Conservation (phyloP, 2,329 filamentous ascomycete genomes). For the Coniochaeta sp. region DNA sequence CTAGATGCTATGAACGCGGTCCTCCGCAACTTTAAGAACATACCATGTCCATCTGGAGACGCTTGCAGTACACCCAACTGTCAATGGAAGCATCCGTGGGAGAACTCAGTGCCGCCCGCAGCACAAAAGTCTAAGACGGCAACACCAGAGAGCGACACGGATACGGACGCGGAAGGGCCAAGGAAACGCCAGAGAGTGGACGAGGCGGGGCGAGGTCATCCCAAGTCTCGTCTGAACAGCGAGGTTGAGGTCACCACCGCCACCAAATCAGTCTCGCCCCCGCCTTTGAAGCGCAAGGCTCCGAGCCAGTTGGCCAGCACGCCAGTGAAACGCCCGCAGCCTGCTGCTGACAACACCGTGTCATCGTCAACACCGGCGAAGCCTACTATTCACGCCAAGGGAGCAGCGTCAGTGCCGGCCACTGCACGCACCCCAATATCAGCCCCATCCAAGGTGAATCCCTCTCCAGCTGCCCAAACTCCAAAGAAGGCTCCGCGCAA, state of each 20-base stretch:
- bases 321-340: not conserved
- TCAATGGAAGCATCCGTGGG: constrained; percentile 15
- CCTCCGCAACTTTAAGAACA: constrained; percentile 17
- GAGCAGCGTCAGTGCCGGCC: not conserved
- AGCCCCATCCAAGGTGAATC: constrained; percentile 3
- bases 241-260: constrained; percentile 5
- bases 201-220: not conserved
- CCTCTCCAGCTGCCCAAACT: constrained; percentile 2
- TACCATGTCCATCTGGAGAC: constrained; percentile 19
- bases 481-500: constrained; percentile 18
- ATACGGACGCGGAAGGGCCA: not conserved
- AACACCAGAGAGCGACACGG: not conserved
- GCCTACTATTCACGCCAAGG: not conserved
- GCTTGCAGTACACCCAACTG: constrained; percentile 13
- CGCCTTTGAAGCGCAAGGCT: constrained; percentile 15
- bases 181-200: not conserved
- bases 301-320: not conserved
- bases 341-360: not conserved
- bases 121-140: not conserved
- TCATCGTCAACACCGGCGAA: constrained; percentile 5
- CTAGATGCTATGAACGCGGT: constrained; percentile 16
- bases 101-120: constrained; percentile 8
- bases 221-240: not conserved
- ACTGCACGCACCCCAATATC: not conserved
- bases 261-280: constrained; percentile 15